Base-by-base conservation (phyloP, 441 rosid genomes). In the Mallotus repandus region DNA sequence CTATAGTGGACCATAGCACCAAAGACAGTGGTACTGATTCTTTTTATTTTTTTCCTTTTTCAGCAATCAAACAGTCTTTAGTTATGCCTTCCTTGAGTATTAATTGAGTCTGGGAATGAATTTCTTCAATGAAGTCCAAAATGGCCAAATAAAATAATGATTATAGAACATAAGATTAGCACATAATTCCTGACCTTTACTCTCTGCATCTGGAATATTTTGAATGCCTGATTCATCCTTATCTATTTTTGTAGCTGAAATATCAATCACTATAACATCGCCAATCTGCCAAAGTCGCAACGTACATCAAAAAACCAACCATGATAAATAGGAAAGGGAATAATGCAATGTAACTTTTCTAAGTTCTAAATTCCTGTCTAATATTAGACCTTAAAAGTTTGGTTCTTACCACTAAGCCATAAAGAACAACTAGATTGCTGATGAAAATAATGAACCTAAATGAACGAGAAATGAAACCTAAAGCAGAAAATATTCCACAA, bases 151-250 rank as follows among this genome's bases (percentile, higher is more conserved):
- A 58, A 50, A 71, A 74, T 49, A 58, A 41, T 12, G 73, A 64
- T 43, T 12, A 64, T 8, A 18, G 8, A 50, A 53, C 9, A 29
- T 32, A 32, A 49, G 45, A 35, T 63, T 63, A 83, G 77, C 53
- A 74, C 66, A 75, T 43, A 72, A 54, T 41, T 63, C 12, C 77
- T 73, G 74, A 95, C 99, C 98, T 92, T 89, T 95, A 86, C 83
- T 89, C 83, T 91, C 98, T 53, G 98, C 94, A 82, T 85, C 88
- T 68, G 97, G 96, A 83, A 95, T 89, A 11, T 75, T 80, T 78
- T 86, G 85, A 69, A 81, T 89, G 15, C 81, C 82, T 48, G 94
- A 78, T 71, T 87, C 87, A 35, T 86, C 95, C 74, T 87, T 77
- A 62, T 78, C 89, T 63, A 81, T 70, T 62, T 87, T 92, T 63